Base-by-base conservation (phyloP, 495 filamentous ascomycete genomes). In the Podospora australis region DNA sequence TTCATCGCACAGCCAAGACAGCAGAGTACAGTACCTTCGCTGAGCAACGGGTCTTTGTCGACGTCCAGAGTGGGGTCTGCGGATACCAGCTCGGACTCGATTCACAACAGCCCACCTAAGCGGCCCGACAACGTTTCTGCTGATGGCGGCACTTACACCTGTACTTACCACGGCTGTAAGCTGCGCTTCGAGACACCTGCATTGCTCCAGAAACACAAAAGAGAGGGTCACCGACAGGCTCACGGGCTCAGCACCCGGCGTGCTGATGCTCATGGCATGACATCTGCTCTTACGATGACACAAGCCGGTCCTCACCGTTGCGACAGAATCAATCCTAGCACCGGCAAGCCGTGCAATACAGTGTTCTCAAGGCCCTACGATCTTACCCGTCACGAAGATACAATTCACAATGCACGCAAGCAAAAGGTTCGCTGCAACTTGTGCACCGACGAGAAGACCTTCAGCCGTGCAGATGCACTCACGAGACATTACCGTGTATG, bases 291-390 rank as follows among this genome's bases (percentile, higher is more conserved):
- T 11, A 13, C 65, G 20, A 62, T 63, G 48, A 54, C 57, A 48
- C 60, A 63, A 34, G 59, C 59, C n/a, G 59, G 59, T 1, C 59
- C 59, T n/a, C 59, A 63, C 39, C 46, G 49, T 9, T 63, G 92
- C 66, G 83, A 87, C 60, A 84, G 89, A 44, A 88, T 87, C 67
- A 98, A 98, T 69, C 92, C 94, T 1, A 90, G 87, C 53, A 98
- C 92, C 4, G 87, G 87, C 45, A 96, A 96, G 70, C 88, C 91
- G 2, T 98, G 92, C 79, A 95, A 92, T 64, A 91, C 87, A 6
- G 74, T 92, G 48, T 98, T 98, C 72, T 96, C 91, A 2, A 78
- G 92, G n/a, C 90, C 91, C 25, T 98, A 98, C 78, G 92, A 98
- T 69, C 78, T 98, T 25, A 98, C 92, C 8, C 78, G 92, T 8